These are phyloP conservation scores for Picea mariana DNA, from an alignment of 83 land plant genomes.

Conservation along the genomic window DNA sequence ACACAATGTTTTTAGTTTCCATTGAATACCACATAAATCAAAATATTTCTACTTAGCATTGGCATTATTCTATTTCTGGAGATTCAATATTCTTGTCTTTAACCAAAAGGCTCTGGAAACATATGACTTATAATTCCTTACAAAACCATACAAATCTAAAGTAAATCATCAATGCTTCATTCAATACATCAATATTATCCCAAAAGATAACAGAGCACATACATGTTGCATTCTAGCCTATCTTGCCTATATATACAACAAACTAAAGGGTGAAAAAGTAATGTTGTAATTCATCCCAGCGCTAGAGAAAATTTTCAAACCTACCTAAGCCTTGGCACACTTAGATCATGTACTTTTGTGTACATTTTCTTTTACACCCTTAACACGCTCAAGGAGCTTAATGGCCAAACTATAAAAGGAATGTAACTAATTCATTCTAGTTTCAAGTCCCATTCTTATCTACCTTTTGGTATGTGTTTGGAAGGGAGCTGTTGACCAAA, in stretches of 20 bases:
- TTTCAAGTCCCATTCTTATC: neutral
- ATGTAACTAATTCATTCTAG: neutral
- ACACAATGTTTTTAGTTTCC: neutral
- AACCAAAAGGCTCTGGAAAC: neutral
- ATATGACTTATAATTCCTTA: neutral
- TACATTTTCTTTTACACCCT: neutral
- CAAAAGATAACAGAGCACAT: neutral
- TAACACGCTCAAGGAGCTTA: neutral
- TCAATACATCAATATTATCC: neutral
- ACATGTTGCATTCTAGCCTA: neutral
- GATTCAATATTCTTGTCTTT: neutral
- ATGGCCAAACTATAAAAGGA: neutral
- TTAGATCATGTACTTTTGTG: neutral
- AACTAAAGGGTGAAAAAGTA: neutral
- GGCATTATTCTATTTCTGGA: neutral
- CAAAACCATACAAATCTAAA: neutral
- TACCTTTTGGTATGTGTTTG: neutral
- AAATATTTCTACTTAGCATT: neutral
- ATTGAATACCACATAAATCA: neutral
- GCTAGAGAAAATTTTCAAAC: neutral
- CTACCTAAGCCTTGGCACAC: neutral
- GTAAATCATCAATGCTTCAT: neutral
- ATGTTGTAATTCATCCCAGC: neutral
- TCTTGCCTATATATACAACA: neutral
- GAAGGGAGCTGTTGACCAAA: neutral